phyloP scores from a whole-genome alignment of 805 yeast species.

The Saccharomyces kudriavzevii region DNA sequence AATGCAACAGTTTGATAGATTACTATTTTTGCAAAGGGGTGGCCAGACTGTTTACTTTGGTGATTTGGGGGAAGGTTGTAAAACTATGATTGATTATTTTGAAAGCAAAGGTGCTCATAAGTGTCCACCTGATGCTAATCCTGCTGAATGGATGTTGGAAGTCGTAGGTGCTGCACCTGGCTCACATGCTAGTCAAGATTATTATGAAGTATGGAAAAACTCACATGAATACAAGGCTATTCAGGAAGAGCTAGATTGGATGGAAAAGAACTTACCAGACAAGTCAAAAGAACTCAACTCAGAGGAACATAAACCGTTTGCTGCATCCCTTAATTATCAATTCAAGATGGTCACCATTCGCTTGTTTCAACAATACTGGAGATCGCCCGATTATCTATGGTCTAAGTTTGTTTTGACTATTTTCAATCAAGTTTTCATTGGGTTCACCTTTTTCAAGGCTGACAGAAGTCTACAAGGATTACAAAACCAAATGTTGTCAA shows the following conservation, averaged over 20 bases:
- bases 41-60: slow-evolving; percentile 71
- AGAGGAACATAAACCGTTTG: slow-evolving; percentile 31
- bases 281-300: slow-evolving; percentile 28
- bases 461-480: slow-evolving; percentile 50
- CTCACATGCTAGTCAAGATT: slow-evolving; percentile 56
- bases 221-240: slow-evolving; percentile 51
- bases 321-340: slow-evolving; percentile 36
- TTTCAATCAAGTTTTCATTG: slow-evolving; percentile 49
- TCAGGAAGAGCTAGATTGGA: slow-evolving; percentile 44
- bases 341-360: slow-evolving; percentile 38
- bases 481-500: slow-evolving; percentile 68
- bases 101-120: slow-evolving; percentile 51
- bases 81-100: slow-evolving; percentile 48
- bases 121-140: slow-evolving; percentile 62
- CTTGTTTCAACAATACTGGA: slow-evolving; percentile 52
- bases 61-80: slow-evolving; percentile 46
- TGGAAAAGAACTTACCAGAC: slow-evolving; percentile 48
- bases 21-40: slow-evolving; percentile 55
- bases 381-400: slow-evolving; percentile 52
- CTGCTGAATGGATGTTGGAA: slow-evolving; percentile 83
- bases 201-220: slow-evolving; percentile 60
- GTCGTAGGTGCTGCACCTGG: slow-evolving; percentile 74
- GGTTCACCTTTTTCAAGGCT: slow-evolving; percentile 62
- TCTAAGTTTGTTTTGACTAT: slow-evolving; percentile 44
- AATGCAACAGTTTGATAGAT: slow-evolving; percentile 52